phyloP scores from a whole-genome alignment of 192 early-diverging fungal genomes.

The Mortierella claussenii region DNA sequence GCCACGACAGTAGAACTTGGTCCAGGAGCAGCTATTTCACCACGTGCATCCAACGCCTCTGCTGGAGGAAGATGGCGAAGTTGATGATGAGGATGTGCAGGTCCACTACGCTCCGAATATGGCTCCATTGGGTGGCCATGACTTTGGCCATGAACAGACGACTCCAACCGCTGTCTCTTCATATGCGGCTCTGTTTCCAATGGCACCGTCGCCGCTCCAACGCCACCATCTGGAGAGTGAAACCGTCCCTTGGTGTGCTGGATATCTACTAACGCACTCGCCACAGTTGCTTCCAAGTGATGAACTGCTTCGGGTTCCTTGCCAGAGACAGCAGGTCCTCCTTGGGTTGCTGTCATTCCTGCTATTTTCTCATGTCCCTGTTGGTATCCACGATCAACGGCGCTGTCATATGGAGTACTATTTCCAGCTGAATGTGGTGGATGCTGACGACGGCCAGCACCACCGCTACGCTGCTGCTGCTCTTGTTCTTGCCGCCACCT shows the following conservation, averaged over 20 bases:
- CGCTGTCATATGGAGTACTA: too few relatives aligned
- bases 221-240: constrained; percentile 14
- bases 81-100: not conserved
- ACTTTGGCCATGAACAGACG: too few relatives aligned
- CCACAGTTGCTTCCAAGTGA: constrained; percentile 24
- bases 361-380: not conserved
- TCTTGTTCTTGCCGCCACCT: not conserved
- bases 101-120: not conserved
- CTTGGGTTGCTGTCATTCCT: too few relatives aligned
- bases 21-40: not conserved
- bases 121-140: not conserved
- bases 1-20: not conserved
- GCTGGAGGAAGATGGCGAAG: constrained; percentile 1
- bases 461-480: not conserved
- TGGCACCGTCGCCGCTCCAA: not conserved
- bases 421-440: not conserved
- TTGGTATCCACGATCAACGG: too few relatives aligned
- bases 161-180: constrained; percentile 2
- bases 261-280: constrained; percentile 34
- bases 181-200: constrained; percentile 8
- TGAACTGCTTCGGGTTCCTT: constrained; percentile 24
- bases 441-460: too few relatives aligned
- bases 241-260: constrained; percentile 35
- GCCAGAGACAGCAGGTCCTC: too few relatives aligned
- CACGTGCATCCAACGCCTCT: not conserved